Base-by-base conservation (phyloP, 192 early-diverging fungal species). In the Chytriomyces confervae region DNA sequence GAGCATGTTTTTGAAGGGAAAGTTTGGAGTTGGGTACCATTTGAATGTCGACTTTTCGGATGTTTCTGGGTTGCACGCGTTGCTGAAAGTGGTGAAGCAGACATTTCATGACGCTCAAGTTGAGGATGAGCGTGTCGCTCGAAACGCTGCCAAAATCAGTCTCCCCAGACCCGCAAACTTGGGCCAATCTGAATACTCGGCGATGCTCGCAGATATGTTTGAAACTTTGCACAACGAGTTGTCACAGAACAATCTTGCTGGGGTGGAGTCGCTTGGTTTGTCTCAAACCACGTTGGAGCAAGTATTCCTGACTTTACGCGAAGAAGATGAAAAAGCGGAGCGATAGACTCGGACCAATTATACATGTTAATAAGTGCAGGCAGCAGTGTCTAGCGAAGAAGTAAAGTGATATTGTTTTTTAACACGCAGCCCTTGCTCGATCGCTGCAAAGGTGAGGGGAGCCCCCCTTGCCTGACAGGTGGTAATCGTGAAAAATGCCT, bases 1-100 rank as follows among this genome's bases (percentile, higher is more conserved):
- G 16, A 81, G 84, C 13, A 49, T 88, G 18, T 90, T 86, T 61
- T 72, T 92, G 66, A 92, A 91, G 69, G 77, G 77, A 36, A 72
- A 76, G 44, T 90, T 89, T 71, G 86, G 86, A 24, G 50, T 81
- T 18, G 91, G 91, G 0, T 91, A 91, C 77, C 80, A 69, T 1
- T 66, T 91, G 18, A 81, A 65, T 27, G 16, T 53, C 46, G 70
- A 73, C 78, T 89, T 66, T 85, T 72, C 83, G 1, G 77, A 78
- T 3, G 81, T 84, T 69, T 43, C 53, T 23, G 63, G 71, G 23
- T 77, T 89, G 16, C 86, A 86, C 5, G 29, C 51, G 10, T 69
- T 89, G 43, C 76, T 89, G 8, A 63, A 78, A 53, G 86, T 84
- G 85, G 75, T 89, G 16, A 85, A 89, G 24, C 78, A 72, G 24